Evolutionary conservation across 2,329 filamentous ascomycete species (phyloP).

Genomic region (Scedosporium apiospermum): DNA sequence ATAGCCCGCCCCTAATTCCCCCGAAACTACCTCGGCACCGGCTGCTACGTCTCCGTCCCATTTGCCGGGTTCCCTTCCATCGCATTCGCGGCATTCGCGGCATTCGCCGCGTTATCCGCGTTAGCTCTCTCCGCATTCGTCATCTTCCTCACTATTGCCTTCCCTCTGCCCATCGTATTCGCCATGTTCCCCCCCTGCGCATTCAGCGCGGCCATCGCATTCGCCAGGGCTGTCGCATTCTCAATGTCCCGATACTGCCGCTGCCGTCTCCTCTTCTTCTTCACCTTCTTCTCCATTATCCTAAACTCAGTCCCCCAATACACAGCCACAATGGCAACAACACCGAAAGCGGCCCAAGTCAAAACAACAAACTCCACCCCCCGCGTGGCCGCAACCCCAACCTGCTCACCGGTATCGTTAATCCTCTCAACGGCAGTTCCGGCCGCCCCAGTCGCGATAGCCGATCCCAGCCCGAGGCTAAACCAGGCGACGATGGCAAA

Average conservation of each 20-base stretch:
- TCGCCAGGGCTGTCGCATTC: no score
- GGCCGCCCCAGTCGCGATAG: constrained; percentile 30
- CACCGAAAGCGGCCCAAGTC: constrained; percentile 1
- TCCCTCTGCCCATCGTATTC: no score
- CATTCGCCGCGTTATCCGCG: no score
- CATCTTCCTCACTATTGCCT: no score
- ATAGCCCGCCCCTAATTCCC: no score
- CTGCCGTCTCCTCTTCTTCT: neutral
- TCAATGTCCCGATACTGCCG: no score
- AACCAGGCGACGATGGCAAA: constrained; percentile 26
- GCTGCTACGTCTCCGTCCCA: no score
- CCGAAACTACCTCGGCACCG: no score
- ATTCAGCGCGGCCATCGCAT: neutral
- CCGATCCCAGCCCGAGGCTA: constrained; percentile 29
- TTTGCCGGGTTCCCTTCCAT: no score
- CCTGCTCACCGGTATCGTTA: constrained; percentile 30
- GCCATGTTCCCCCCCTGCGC: neutral
- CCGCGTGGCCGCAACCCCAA: constrained; percentile 32
- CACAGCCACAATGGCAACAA: neutral
- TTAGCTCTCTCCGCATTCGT: no score
- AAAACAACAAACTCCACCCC: constrained; percentile 29
- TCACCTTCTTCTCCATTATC: neutral
- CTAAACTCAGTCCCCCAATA: neutral
- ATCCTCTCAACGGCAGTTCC: constrained; percentile 30
- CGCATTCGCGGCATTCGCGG: no score